phyloP scores from a whole-genome alignment of 768 basidiomycete species.

The Lepiota brunneoincarnata region DNA sequence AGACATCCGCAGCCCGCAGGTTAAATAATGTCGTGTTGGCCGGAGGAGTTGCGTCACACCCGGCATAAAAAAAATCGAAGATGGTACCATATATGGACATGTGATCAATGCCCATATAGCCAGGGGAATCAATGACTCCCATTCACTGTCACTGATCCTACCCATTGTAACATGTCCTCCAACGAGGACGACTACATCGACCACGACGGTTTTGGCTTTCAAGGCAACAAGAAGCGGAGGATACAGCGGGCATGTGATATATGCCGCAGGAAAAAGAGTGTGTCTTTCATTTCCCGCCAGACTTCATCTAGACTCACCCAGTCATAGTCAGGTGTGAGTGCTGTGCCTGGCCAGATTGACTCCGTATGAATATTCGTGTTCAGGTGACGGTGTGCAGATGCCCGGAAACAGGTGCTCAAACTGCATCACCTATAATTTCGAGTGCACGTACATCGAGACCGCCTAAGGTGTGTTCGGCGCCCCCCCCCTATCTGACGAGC shows the following conservation, averaged over 20 bases:
- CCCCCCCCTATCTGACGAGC: conserved; percentile 14
- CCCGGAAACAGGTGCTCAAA: conserved; percentile 65
- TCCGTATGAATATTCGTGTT: background rate
- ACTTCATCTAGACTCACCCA: background rate
- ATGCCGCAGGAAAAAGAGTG: conserved; percentile 83
- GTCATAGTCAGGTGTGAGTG: conserved; percentile 60
- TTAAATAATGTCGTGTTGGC: background rate
- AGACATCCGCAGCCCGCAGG: background rate
- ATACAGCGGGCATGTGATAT: conserved; percentile 81
- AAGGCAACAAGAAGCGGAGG: conserved; percentile 60
- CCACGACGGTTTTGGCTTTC: conserved; percentile 28
- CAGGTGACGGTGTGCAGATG: conserved; percentile 74
- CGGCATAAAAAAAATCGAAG: conserved; percentile 1
- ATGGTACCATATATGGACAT: background rate
- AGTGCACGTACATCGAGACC: conserved; percentile 69
- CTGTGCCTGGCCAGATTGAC: background rate
- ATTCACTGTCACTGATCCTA: background rate
- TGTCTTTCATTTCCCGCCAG: conserved; percentile 18
- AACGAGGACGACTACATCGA: conserved; percentile 63
- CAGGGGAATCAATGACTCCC: background rate
- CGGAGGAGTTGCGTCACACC: background rate
- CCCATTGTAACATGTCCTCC: conserved; percentile 59
- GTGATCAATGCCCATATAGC: background rate
- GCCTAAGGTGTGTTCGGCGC: conserved; percentile 55
- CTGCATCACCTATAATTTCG: conserved; percentile 58